phyloP scores from a whole-genome alignment of 768 basidiomycete genomes.

The Podaxis sp. region DNA sequence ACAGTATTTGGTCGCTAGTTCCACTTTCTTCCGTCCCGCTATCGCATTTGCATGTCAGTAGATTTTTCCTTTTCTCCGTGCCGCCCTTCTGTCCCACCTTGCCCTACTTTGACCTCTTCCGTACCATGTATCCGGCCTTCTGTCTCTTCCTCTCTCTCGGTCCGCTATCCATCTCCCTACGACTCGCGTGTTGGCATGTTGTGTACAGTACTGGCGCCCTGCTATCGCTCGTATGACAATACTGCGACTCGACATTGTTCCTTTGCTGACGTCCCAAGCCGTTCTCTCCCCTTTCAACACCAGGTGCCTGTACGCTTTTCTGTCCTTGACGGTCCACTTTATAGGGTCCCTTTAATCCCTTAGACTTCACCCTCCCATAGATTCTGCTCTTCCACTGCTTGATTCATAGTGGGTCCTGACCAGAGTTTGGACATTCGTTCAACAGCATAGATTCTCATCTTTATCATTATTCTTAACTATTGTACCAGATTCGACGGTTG shows the following conservation, averaged over 20 bases:
- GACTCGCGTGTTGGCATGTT: not conserved
- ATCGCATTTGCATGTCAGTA: not conserved
- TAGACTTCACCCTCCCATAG: not conserved
- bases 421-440: not conserved
- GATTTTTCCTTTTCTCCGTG: not conserved
- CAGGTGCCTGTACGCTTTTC: not conserved
- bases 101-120: not conserved
- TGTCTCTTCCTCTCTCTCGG: not conserved
- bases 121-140: not conserved
- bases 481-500: not conserved
- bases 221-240: constrained; percentile 10
- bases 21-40: too few species aligned
- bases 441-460: not conserved
- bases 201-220: constrained; percentile 8
- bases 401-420: not conserved
- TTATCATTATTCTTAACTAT: not conserved
- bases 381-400: not conserved
- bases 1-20: constrained; percentile 1
- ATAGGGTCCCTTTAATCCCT: not conserved
- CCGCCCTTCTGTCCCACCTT: not conserved
- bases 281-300: not conserved
- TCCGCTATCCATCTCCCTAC: not conserved
- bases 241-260: constrained; percentile 2
- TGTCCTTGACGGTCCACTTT: not conserved
- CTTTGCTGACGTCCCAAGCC: not conserved